Conservation (phyloP, 2,329 filamentous ascomycete genomes). For the Juglanconis oblonga region DNA sequence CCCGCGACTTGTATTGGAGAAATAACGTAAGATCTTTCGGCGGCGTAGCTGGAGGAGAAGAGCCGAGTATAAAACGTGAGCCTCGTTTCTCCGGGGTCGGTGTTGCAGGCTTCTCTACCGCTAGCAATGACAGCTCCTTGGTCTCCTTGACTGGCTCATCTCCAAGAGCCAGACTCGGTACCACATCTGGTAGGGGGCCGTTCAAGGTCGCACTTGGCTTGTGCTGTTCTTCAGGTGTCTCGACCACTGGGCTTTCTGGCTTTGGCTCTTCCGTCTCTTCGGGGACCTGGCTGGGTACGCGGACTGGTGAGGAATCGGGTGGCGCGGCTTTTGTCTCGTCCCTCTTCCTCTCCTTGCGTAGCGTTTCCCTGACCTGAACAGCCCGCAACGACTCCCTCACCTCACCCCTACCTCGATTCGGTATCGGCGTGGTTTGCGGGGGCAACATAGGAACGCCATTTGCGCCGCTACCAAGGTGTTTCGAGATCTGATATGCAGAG, state of each 20-base stretch:
- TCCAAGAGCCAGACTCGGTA: constrained; percentile 34
- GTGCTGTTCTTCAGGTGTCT: constrained; percentile 67
- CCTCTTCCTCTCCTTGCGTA: constrained; percentile 46
- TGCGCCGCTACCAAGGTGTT: constrained; percentile 77
- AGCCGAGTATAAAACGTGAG: constrained; percentile 55
- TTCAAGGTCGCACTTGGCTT: constrained; percentile 56
- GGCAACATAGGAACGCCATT: constrained; percentile 86
- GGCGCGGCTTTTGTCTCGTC: constrained; percentile 39
- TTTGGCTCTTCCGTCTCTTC: constrained; percentile 49
- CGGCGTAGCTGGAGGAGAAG: constrained; percentile 63
- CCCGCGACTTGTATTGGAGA: constrained; percentile 92
- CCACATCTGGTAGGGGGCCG: constrained; percentile 51
- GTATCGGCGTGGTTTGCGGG: constrained; percentile 75
- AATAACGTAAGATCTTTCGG: constrained; percentile 92
- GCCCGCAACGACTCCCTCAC: constrained; percentile 79
- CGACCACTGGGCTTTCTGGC: constrained; percentile 44
- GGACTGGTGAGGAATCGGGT: constrained; percentile 51
- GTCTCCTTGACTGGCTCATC: constrained; percentile 25
- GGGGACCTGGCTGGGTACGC: constrained; percentile 57
- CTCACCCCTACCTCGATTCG: constrained; percentile 77
- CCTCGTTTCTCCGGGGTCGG: constrained; percentile 45
- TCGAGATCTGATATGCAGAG: constrained; percentile 94
- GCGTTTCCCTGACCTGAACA: constrained; percentile 52
- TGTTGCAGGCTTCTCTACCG: constrained; percentile 17
- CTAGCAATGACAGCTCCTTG: constrained; percentile 19